phyloP scores from a whole-genome alignment of 2,329 filamentous ascomycete species.

The Pseudocercospora eumusae region DNA sequence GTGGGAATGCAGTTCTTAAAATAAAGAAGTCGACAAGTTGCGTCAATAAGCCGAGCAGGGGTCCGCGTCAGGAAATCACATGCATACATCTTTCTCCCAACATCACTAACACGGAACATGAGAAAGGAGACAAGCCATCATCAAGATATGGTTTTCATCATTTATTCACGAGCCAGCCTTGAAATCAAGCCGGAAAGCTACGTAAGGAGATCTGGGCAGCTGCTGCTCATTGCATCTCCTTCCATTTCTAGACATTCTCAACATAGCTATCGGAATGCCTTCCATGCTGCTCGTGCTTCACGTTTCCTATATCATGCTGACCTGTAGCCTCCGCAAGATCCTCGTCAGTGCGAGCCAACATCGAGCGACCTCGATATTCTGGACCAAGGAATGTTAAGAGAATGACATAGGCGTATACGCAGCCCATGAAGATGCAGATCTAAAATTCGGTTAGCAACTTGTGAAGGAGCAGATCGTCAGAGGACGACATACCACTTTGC shows the following conservation, averaged over 20 bases:
- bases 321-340: conserved; percentile 38
- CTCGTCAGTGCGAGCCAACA: conserved; percentile 37
- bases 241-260: conserved; percentile 13
- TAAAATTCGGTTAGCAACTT: conserved; percentile 9
- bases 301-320: conserved; percentile 14
- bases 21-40: conserved; percentile 5
- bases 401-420: conserved; percentile 68
- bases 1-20: neutral
- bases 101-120: neutral
- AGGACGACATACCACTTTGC: conserved; percentile 68
- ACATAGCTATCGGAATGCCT: conserved; percentile 17
- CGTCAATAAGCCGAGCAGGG: neutral
- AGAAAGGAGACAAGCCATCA: neutral
- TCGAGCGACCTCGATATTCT: conserved; percentile 46
- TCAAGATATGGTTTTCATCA: neutral
- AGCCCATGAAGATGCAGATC: conserved; percentile 69
- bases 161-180: neutral
- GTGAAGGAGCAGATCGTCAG: no score
- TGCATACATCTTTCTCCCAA: neutral
- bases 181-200: neutral
- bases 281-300: conserved; percentile 17
- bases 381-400: conserved; percentile 64
- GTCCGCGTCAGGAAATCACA: neutral
- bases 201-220: neutral
- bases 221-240: neutral